A percentile compares a stretch with the other conserved stretches of the same genome.
phyloP scores from a whole-genome alignment of 352 stramenopile species.

The Phytophthora agathidicida region DNA sequence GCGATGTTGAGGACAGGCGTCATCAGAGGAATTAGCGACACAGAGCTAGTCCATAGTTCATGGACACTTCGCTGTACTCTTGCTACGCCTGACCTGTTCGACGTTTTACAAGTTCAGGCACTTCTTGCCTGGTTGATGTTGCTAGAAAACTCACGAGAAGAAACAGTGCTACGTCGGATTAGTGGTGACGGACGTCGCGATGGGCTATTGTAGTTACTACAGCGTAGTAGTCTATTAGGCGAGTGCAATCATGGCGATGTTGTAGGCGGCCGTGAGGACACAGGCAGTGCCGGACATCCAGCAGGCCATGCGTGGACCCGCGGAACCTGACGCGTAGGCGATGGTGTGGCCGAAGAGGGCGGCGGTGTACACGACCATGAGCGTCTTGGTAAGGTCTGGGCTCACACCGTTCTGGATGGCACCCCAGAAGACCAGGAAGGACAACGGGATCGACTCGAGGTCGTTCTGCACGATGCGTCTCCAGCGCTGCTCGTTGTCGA shows the following conservation, averaged over 20 bases:
- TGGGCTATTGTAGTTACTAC: not conserved
- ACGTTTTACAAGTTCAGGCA: too few species aligned
- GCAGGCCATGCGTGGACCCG: conserved; percentile 35
- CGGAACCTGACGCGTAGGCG: conserved; percentile 40
- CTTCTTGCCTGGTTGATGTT: too few species aligned
- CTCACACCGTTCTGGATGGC: conserved; percentile 47
- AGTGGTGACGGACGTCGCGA: not conserved
- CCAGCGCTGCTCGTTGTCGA: conserved; percentile 50
- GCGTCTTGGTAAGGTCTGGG: conserved; percentile 35
- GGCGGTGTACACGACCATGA: conserved; percentile 47
- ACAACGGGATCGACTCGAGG: conserved; percentile 60
- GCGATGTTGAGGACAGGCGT: too few species aligned
- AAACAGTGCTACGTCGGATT: conserved; percentile 10
- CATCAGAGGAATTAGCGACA: too few species aligned
- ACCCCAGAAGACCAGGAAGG: conserved; percentile 46
- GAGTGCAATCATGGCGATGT: conserved; percentile 24
- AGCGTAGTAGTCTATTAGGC: not conserved
- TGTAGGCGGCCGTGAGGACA: conserved; percentile 26
- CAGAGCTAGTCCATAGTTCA: too few species aligned
- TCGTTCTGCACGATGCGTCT: conserved; percentile 65
- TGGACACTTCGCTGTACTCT: too few species aligned
- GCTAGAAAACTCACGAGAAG: too few species aligned
- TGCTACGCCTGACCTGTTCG: too few species aligned
- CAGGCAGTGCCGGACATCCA: conserved; percentile 33
- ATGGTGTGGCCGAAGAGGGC: conserved; percentile 47